Base-by-base conservation (phyloP, 1,139 yeast genomes). In the Blastobotrys arbuscula region DNA sequence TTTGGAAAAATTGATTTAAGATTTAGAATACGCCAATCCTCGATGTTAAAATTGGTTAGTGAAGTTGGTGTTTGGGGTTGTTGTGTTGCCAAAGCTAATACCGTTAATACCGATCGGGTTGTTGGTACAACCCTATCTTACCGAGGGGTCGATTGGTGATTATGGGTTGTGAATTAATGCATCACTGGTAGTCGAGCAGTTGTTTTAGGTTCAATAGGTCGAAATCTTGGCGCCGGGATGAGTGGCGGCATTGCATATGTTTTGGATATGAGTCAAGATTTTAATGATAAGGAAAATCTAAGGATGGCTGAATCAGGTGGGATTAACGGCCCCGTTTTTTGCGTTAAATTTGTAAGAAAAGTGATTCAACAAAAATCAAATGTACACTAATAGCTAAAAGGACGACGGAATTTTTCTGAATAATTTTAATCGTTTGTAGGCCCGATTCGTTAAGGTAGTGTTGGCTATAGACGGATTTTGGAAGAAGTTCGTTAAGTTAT, bases 61-160 rank as follows among this genome's bases (percentile, higher is more conserved):
- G 97, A 92, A 70, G 97, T 92, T 54, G 98, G 98, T 73, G n/a
- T n/a, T n/a, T n/a, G n/a, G n/a, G n/a, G 97, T 92, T 50, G 98
- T 98, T 75, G 89, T 92, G 98, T 92, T 35, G 97, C 97, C 55
- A 92, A 92, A 63, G 89, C 95, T 57, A 84, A 87, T 52, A 92
- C 90, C 52, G 84, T 88, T 63, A 92, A 92, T 72, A 92, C 98
- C 40, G 98, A 92, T 67, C 89, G 97, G 72, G 86, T 97, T 15
- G 75, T 92, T 58, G 98, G 98, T 64, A 80, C 97, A 9, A 92
- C 97, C 9, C 75, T 92, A 60, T 88, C 97, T 12, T 92, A 92
- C 74, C 79, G 97, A 65, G 86, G 92, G 45, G 89, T 97, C 43
- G 90, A 90, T 88, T 67, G 98, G 98, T 57, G 97, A 90, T 63